These are phyloP conservation scores for Ramalina peruviana DNA, from an alignment of 495 filamentous ascomycete species.

Conservation along the genomic window DNA sequence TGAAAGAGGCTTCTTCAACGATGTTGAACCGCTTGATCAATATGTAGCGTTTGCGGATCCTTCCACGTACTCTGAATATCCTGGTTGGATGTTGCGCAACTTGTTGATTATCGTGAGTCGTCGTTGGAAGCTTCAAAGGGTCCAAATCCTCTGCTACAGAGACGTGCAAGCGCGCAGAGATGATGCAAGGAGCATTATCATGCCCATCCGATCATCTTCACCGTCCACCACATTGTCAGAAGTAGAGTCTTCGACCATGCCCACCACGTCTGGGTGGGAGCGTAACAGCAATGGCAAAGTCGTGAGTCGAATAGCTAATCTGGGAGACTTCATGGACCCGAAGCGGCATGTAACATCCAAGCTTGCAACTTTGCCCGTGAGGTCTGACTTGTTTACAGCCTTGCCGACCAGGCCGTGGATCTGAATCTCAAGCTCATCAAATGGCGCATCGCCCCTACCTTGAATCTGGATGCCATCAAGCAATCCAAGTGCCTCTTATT, in stretches of 20 bases:
- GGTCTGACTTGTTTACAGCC: conserved; percentile 21
- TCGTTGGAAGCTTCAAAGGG: conserved; percentile 60
- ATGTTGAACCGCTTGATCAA: conserved; percentile 49
- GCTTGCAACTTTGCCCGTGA: not conserved
- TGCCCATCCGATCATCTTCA: conserved; percentile 35
- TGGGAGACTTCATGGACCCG: conserved; percentile 88
- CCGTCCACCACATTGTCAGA: not conserved
- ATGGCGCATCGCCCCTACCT: conserved; percentile 82
- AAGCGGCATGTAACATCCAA: conserved; percentile 29
- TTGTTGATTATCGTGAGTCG: conserved; percentile 73
- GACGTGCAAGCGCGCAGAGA: conserved; percentile 64
- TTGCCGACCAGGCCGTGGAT: conserved; percentile 94
- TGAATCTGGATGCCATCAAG: conserved; percentile 82
- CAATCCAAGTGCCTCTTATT: conserved; percentile 82
- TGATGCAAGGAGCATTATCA: conserved; percentile 63
- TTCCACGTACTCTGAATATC: conserved; percentile 71
- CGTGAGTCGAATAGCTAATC: conserved; percentile 56
- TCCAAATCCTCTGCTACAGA: conserved; percentile 82
- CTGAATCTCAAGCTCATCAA: conserved; percentile 97
- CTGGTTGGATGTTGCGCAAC: conserved; percentile 88
- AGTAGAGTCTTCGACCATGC: conserved; percentile 36
- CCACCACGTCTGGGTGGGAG: conserved; percentile 92
- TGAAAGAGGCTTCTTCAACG: conserved; percentile 77
- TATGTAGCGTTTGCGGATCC: conserved; percentile 84
- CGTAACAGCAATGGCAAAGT: conserved; percentile 64